These are phyloP conservation scores for Capronia americana DNA, from an alignment of 2,329 filamentous ascomycete genomes.

Conservation along the genomic window DNA sequence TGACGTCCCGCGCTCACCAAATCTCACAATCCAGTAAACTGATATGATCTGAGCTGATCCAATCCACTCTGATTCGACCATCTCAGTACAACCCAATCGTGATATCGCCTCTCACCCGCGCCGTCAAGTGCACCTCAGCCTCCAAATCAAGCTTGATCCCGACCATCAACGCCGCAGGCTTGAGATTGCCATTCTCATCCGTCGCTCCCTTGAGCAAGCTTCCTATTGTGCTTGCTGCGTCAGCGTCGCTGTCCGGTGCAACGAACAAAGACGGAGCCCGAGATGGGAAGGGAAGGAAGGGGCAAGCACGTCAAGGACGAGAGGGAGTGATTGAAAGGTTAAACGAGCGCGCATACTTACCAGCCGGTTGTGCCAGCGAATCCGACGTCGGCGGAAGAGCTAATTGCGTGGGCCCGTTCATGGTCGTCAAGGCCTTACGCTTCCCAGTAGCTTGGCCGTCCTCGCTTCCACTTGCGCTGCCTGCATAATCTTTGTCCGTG, in stretches of 20 bases:
- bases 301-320: background rate
- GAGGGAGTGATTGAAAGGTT: background rate
- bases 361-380: conserved; percentile 49
- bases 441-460: conserved; percentile 50
- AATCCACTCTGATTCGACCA: conserved; percentile 22
- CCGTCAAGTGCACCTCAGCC: conserved; percentile 67
- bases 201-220: conserved; percentile 56
- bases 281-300: background rate
- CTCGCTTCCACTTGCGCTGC: conserved; percentile 44
- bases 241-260: background rate
- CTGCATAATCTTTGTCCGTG: conserved; percentile 43
- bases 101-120: conserved; percentile 66
- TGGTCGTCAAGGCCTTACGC: conserved; percentile 32
- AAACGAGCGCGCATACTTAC: conserved; percentile 27
- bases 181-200: conserved; percentile 64
- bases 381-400: conserved; percentile 47
- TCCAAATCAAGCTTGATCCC: conserved; percentile 70
- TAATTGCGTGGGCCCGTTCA: conserved; percentile 20
- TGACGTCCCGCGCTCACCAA: background rate
- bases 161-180: conserved; percentile 64
- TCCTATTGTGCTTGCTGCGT: conserved; percentile 45
- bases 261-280: background rate
- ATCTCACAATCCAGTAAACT: background rate
- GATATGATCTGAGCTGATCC: background rate
- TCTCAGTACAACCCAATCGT: conserved; percentile 62